These are phyloP conservation scores for Ophiostoma sp. DNA, from an alignment of 2,329 filamentous ascomycete genomes.

Conservation along the genomic window DNA sequence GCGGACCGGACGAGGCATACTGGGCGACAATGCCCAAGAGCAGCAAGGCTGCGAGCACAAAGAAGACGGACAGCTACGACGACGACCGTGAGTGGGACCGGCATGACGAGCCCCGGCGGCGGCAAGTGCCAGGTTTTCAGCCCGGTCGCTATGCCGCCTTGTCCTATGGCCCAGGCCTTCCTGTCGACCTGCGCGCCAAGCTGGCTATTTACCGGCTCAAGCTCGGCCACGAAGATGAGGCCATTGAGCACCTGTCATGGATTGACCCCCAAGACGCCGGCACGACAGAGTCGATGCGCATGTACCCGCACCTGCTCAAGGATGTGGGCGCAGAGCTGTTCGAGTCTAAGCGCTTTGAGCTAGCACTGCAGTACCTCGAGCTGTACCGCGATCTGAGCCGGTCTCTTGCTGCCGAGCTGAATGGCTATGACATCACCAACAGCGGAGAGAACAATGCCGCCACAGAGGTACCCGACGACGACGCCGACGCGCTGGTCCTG, in stretches of 20 bases:
- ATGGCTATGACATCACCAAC: not conserved
- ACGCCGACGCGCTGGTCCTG: constrained; percentile 49
- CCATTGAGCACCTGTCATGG: constrained; percentile 62
- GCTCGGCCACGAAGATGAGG: constrained; percentile 64
- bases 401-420: constrained; percentile 28
- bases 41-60: constrained; percentile 31
- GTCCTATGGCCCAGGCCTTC: constrained; percentile 68
- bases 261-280: constrained; percentile 58
- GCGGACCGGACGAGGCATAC: constrained; percentile 55
- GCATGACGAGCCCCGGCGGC: constrained; percentile 59
- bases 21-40: constrained; percentile 64
- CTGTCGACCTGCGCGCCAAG: constrained; percentile 76
- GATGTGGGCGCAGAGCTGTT: constrained; percentile 53
- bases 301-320: constrained; percentile 74
- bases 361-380: constrained; percentile 54
- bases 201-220: constrained; percentile 78
- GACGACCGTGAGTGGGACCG: constrained; percentile 90
- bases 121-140: constrained; percentile 56
- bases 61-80: constrained; percentile 53
- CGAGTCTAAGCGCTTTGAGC: constrained; percentile 33
- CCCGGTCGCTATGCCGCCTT: constrained; percentile 48
- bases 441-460: not conserved
- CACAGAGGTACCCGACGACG: constrained; percentile 26
- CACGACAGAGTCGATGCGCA: constrained; percentile 49
- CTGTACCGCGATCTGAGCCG: constrained; percentile 47